Percentiles rank a stretch among this genome's conserved stretches.
phyloP scores from a whole-genome alignment of 1,139 yeast species.

The Hyphopichia khmerensis region DNA sequence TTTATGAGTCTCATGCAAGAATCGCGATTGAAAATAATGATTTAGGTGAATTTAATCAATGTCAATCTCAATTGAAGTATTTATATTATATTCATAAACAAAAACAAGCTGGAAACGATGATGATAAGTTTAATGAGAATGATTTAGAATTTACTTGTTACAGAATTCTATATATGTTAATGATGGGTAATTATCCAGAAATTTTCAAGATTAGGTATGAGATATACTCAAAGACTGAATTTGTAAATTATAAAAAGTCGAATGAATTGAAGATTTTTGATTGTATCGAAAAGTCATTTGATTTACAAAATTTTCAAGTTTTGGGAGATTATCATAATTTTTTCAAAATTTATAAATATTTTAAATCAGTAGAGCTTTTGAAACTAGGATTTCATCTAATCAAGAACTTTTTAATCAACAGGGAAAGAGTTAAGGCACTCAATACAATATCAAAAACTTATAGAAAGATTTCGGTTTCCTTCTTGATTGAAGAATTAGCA shows the following conservation, averaged over 20 bases:
- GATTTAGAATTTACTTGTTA: slow-evolving; percentile 71
- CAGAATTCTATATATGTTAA: slow-evolving; percentile 71
- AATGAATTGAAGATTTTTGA: slow-evolving; percentile 19
- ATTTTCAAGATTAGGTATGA: slow-evolving; percentile 31
- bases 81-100: slow-evolving; percentile 43
- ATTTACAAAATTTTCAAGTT: slow-evolving; percentile 19
- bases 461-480: slow-evolving; percentile 50
- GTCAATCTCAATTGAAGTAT: slow-evolving; percentile 76
- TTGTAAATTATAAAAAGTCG: slow-evolving; percentile 7
- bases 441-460: slow-evolving; percentile 59
- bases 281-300: slow-evolving; percentile 24
- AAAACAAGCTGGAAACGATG: slow-evolving; percentile 9
- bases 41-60: slow-evolving; percentile 92
- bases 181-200: slow-evolving; percentile 67
- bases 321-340: slow-evolving; percentile 54
- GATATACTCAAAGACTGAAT: slow-evolving; percentile 14
- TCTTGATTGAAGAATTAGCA: slow-evolving; percentile 48
- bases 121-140: slow-evolving; percentile 14
- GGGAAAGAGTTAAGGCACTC: slow-evolving; percentile 63
- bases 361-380: slow-evolving; percentile 14
- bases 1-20: slow-evolving; percentile 84
- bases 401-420: slow-evolving; percentile 43
- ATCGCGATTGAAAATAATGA: slow-evolving; percentile 83
- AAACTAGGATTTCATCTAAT: slow-evolving; percentile 28
- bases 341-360: slow-evolving; percentile 39